phyloP scores from a whole-genome alignment of 2,329 filamentous ascomycete genomes.

The Amauroascus verrucosus region DNA sequence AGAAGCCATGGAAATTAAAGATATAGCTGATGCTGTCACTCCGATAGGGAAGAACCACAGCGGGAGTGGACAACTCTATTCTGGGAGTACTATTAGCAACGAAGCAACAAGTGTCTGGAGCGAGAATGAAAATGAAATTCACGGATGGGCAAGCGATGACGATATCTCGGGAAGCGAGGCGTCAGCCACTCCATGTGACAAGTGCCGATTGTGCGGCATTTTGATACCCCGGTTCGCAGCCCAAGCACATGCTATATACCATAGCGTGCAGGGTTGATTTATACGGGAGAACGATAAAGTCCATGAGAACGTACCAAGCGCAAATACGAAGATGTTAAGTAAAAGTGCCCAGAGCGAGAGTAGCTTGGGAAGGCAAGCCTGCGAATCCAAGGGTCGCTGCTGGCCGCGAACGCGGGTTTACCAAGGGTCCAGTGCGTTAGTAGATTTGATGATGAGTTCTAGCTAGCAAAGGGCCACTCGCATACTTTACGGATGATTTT shows the following conservation, averaged over 20 bases:
- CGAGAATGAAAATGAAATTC: not conserved
- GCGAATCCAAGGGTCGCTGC: too few species aligned
- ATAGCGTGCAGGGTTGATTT: slow-evolving; percentile 25
- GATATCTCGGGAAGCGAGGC: slow-evolving; percentile 26
- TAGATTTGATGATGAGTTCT: too few species aligned
- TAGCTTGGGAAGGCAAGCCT: too few species aligned
- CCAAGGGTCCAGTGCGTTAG: too few species aligned
- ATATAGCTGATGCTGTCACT: not conserved
- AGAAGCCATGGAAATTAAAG: not conserved
- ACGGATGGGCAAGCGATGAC: slow-evolving; percentile 28
- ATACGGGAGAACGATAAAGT: not conserved
- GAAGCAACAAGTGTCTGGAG: not conserved
- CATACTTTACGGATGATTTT: too few species aligned
- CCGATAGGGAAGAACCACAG: not conserved
- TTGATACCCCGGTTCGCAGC: slow-evolving; percentile 43
- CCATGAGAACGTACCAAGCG: not conserved
- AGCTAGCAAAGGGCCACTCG: too few species aligned
- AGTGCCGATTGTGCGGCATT: slow-evolving; percentile 37
- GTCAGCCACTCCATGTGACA: slow-evolving; percentile 23
- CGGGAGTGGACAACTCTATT: not conserved
- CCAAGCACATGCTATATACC: slow-evolving; percentile 41
- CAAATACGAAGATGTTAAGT: not conserved
- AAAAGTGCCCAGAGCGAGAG: too few species aligned
- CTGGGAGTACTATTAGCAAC: too few species aligned
- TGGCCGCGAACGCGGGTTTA: too few species aligned